These are phyloP conservation scores for Exophiala lecanii-corni DNA, from an alignment of 2,329 filamentous ascomycete genomes.

Conservation along the genomic window DNA sequence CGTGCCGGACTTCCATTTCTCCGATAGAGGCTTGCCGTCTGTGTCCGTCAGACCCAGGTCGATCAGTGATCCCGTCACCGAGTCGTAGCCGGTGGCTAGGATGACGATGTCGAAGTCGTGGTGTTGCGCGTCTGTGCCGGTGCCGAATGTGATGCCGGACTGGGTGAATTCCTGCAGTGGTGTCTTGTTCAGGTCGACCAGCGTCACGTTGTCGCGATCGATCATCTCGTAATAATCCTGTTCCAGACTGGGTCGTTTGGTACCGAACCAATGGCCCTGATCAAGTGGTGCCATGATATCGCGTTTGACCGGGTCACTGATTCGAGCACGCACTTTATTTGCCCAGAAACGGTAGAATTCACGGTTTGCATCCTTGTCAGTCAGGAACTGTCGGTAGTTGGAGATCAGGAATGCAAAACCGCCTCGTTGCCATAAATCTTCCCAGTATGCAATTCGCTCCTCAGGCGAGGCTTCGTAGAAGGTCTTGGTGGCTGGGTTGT, in stretches of 20 bases:
- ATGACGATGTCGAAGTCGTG: conserved; percentile 35
- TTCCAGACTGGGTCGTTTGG: conserved; percentile 48
- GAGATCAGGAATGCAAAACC: conserved; percentile 53
- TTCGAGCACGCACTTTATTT: conserved; percentile 47
- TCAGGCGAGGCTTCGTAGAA: conserved; percentile 49
- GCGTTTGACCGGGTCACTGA: conserved; percentile 46
- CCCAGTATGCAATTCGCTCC: conserved; percentile 46
- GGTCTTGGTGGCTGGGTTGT: conserved; percentile 48
- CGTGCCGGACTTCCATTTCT: conserved; percentile 34
- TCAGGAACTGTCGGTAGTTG: conserved; percentile 50
- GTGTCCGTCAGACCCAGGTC: conserved; percentile 35
- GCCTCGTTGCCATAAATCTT: conserved; percentile 46
- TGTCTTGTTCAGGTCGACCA: conserved; percentile 42
- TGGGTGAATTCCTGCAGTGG: conserved; percentile 38
- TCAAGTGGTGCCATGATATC: conserved; percentile 51
- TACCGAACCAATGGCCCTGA: conserved; percentile 51
- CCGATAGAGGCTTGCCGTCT: conserved; percentile 32
- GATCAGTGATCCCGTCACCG: conserved; percentile 38
- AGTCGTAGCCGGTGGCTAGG: conserved; percentile 42
- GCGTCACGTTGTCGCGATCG: conserved; percentile 42
- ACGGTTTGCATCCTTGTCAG: conserved; percentile 44
- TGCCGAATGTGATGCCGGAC: conserved; percentile 37
- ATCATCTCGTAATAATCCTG: conserved; percentile 49
- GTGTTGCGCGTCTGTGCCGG: conserved; percentile 27
- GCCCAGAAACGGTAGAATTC: conserved; percentile 53